Conservation (phyloP, 257 asterid genomes). For the Jasminum sambac region DNA sequence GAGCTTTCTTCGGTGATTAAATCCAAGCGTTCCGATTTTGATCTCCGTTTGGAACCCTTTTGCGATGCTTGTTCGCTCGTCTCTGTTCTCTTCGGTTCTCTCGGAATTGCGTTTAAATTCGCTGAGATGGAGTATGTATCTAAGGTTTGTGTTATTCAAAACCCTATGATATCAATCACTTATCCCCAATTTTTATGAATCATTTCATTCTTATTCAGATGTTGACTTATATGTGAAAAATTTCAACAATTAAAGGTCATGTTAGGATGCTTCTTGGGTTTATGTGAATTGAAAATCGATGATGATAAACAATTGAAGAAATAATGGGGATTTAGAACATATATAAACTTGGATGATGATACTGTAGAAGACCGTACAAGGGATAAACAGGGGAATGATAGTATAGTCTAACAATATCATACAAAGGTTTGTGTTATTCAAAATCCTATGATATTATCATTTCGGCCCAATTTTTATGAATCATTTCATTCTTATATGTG, state of each 20-base stretch:
- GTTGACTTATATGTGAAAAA: background rate
- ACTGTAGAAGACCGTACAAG: background rate
- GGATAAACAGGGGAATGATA: background rate
- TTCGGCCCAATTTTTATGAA: too few relatives aligned
- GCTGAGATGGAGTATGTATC: constrained; percentile 84
- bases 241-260: background rate
- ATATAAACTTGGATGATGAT: background rate
- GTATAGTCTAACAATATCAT: too few relatives aligned
- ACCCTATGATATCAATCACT: background rate
- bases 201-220: background rate
- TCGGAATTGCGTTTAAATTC: constrained; percentile 89
- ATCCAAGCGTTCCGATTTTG: constrained; percentile 40
- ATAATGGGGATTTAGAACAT: background rate
- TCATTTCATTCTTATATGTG: too few relatives aligned
- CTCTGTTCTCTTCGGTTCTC: constrained; percentile 81
- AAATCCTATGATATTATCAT: too few relatives aligned
- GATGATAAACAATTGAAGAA: background rate
- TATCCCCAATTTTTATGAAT: background rate
- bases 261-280: background rate
- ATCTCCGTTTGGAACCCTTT: constrained; percentile 72
- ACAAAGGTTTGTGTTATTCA: too few relatives aligned
- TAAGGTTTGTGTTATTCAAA: constrained; percentile 49
- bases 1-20: constrained; percentile 55
- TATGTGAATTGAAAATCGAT: background rate
- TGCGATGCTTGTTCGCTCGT: constrained; percentile 88